Conservation (phyloP, 139 green algal species). For the Spirogloea muscicola region DNA sequence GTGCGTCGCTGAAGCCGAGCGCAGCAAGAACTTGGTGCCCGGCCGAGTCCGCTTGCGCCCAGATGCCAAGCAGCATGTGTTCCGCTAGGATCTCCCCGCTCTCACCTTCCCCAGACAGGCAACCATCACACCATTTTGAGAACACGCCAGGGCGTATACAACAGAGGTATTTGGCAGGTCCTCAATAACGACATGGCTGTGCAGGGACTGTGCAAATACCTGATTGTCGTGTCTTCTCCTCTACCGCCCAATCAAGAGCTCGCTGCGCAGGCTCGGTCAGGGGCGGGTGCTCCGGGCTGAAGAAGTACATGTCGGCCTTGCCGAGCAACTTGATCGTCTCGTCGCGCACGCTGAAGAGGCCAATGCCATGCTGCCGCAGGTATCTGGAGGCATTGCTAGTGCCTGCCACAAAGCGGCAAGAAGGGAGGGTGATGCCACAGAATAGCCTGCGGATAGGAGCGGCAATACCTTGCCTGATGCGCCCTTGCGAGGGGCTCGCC, state of each 20-base stretch:
- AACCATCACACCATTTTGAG: no score
- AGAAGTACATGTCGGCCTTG: slow-evolving; percentile 45
- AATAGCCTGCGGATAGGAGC: no score
- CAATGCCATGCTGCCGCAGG: slow-evolving; percentile 22
- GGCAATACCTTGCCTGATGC: no score
- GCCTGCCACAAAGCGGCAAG: no score
- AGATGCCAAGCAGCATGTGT: slow-evolving; percentile 39
- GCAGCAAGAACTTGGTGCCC: slow-evolving; percentile 25
- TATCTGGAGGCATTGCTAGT: slow-evolving; percentile 27
- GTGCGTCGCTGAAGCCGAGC: background rate
- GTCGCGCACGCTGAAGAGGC: slow-evolving; percentile 31
- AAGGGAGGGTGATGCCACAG: no score
- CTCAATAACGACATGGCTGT: no score
- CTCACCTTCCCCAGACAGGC: background rate
- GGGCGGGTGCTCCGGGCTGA: slow-evolving; percentile 42
- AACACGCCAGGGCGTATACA: no score
- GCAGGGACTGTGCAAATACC: no score
- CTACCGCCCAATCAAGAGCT: slow-evolving; percentile 27
- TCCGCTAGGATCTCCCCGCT: slow-evolving; percentile 8
- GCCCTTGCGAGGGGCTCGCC: no score
- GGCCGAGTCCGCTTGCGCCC: slow-evolving; percentile 26
- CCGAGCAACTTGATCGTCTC: slow-evolving; percentile 45
- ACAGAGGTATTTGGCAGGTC: no score
- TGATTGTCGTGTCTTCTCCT: no score
- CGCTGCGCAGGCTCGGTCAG: slow-evolving; percentile 16